Percentiles rank a stretch among this genome's conserved stretches.
Evolutionary conservation across 129 eudicot genomes (phyloP).

Genomic region (Flaveria ramosissima): DNA sequence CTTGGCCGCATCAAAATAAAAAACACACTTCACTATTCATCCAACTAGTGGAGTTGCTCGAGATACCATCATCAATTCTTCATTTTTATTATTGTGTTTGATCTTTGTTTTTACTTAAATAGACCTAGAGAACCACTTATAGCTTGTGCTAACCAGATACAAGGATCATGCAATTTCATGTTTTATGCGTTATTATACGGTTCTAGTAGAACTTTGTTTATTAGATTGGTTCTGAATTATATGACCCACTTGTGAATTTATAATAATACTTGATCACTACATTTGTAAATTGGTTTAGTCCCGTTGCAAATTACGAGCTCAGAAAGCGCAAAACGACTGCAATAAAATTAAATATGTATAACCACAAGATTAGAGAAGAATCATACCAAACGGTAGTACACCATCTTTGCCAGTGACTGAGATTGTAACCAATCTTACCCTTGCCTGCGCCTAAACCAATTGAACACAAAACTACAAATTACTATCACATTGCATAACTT

Average conservation of each 20-base stretch:
- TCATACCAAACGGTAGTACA: slow-evolving; percentile 64
- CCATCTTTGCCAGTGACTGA: slow-evolving; percentile 29
- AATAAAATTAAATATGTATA: slow-evolving; percentile 19
- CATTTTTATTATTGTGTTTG: not conserved
- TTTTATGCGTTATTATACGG: too few relatives aligned
- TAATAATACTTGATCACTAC: not conserved
- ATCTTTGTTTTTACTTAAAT: too few relatives aligned
- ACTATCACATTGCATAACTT: slow-evolving; percentile 28
- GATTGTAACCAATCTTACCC: slow-evolving; percentile 40
- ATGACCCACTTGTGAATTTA: too few relatives aligned
- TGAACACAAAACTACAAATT: slow-evolving; percentile 31
- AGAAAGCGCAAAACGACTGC: not conserved
- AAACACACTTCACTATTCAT: slow-evolving; percentile 6
- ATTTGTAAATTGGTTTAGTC: not conserved
- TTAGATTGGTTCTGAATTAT: too few relatives aligned
- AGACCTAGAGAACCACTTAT: too few relatives aligned
- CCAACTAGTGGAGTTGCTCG: not conserved
- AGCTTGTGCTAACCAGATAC: too few relatives aligned
- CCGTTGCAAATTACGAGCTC: not conserved
- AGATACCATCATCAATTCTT: not conserved
- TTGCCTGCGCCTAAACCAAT: slow-evolving; percentile 55
- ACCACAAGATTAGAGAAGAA: too few relatives aligned
- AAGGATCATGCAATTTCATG: too few relatives aligned
- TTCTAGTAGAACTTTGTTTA: too few relatives aligned
- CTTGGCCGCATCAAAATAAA: not conserved